Evolutionary conservation across 2,329 filamentous ascomycete species (phyloP).

Genomic region (Hansfordia pulvinata): DNA sequence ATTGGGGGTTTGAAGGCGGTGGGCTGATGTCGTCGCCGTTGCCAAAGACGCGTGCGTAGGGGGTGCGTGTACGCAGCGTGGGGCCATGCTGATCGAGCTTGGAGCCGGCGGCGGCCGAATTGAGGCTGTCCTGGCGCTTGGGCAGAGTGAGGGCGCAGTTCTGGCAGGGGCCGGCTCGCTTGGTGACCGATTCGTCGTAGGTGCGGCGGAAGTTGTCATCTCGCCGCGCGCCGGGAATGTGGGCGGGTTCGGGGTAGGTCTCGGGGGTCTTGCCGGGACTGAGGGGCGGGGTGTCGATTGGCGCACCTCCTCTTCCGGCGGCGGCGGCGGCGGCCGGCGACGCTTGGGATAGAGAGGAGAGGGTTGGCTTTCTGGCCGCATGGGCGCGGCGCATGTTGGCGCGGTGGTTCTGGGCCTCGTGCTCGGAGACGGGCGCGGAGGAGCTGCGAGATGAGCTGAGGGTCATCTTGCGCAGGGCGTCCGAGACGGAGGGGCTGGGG

Average conservation of each 20-base stretch:
- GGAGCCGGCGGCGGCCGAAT: constrained; percentile 8
- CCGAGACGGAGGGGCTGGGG: constrained; percentile 25
- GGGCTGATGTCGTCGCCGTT: constrained; percentile 31
- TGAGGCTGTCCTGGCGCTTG: constrained; percentile 22
- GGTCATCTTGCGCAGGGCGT: constrained; percentile 33
- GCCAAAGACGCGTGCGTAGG: constrained; percentile 44
- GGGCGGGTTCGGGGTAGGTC: constrained; percentile 9
- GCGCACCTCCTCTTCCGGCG: constrained; percentile 17
- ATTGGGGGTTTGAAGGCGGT: constrained; percentile 33
- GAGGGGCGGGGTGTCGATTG: constrained; percentile 43
- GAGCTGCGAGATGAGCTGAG: constrained; percentile 26
- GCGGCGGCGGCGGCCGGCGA: constrained; percentile 14
- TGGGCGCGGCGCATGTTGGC: constrained; percentile 23
- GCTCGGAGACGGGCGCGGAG: constrained; percentile 28
- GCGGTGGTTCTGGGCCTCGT: constrained; percentile 27
- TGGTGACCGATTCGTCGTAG: constrained; percentile 52
- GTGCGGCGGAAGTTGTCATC: constrained; percentile 49
- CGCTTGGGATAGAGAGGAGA: too few relatives aligned
- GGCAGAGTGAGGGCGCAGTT: constrained; percentile 57
- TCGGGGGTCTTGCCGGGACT: constrained; percentile 33
- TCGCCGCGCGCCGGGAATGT: constrained; percentile 21
- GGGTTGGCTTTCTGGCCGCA: too few relatives aligned
- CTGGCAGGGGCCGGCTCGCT: constrained; percentile 49
- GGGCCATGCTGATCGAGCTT: constrained; percentile 32
- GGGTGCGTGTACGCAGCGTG: constrained; percentile 45